Conservation (phyloP, 1,284 basidiomycete species). For the Trametes polyzona region DNA sequence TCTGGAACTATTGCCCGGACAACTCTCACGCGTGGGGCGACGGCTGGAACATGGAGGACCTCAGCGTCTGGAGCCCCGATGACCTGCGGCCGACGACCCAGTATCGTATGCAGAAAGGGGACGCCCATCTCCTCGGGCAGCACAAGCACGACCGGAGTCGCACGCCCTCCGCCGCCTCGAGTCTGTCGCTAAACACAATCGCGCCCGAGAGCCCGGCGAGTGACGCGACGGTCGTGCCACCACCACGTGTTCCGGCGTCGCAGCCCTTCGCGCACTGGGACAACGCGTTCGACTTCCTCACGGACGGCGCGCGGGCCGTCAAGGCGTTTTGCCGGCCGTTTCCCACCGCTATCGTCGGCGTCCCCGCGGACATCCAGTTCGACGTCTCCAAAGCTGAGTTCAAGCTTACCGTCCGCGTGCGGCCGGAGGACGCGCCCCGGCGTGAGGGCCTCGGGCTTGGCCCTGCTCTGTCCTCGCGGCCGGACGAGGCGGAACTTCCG, state of each 20-base stretch:
- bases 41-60: slow-evolving; percentile 95
- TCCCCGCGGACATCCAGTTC: slow-evolving; percentile 70
- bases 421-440: slow-evolving; percentile 50
- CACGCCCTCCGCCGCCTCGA: slow-evolving; percentile 32
- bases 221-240: slow-evolving; percentile 15
- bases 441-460: slow-evolving; percentile 20
- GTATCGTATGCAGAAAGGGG: slow-evolving; percentile 32
- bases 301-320: slow-evolving; percentile 81
- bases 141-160: slow-evolving; percentile 29
- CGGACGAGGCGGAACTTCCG: slow-evolving; percentile 47
- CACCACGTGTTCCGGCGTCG: slow-evolving; percentile 2
- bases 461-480: slow-evolving; percentile 23
- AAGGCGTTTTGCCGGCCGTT: slow-evolving; percentile 85
- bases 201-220: slow-evolving; percentile 16
- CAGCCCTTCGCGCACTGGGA: slow-evolving; percentile 32
- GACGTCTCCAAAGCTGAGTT: slow-evolving; percentile 75
- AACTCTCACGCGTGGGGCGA: slow-evolving; percentile 90
- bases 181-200: slow-evolving; percentile 40
- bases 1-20: slow-evolving; percentile 92
- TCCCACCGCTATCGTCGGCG: slow-evolving; percentile 76
- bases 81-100: slow-evolving; percentile 53
- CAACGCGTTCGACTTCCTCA: slow-evolving; percentile 70
- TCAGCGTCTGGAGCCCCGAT: slow-evolving; percentile 87
- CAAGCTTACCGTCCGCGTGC: slow-evolving; percentile 66
- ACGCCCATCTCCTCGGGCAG: slow-evolving; percentile 38